phyloP scores from a whole-genome alignment of 148 eudicot species.

The Rhododendron kiyosumense region DNA sequence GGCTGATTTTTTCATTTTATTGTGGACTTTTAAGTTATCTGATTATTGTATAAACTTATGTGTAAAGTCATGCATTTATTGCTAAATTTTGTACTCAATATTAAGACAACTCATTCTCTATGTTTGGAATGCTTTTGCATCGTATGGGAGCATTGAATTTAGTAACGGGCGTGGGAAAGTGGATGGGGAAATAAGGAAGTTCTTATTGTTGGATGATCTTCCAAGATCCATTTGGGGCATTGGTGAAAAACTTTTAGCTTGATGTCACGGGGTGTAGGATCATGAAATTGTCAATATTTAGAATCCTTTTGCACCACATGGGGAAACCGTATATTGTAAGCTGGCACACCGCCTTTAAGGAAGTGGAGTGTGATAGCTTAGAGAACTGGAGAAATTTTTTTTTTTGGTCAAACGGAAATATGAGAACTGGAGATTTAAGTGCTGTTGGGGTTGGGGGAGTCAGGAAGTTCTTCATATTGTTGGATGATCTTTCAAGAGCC shows the following conservation, averaged over 20 bases:
- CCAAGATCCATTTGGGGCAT: neutral
- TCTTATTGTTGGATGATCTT: too few relatives aligned
- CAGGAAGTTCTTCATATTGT: neutral
- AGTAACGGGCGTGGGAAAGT: neutral
- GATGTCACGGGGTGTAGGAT: neutral
- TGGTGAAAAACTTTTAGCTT: neutral
- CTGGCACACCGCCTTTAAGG: neutral
- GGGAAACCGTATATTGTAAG: neutral
- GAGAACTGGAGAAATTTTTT: neutral
- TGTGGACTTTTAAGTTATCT: neutral
- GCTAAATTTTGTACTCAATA: neutral
- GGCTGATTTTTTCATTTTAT: neutral
- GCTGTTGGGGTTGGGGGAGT: neutral
- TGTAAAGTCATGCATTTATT: neutral
- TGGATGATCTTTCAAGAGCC: neutral
- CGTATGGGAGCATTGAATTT: neutral
- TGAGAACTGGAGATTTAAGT: neutral
- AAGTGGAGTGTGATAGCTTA: neutral
- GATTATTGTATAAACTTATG: neutral
- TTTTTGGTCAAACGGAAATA: too few relatives aligned
- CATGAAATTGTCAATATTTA: neutral
- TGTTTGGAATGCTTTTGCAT: neutral
- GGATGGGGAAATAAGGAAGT: neutral
- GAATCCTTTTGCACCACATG: neutral
- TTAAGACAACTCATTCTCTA: neutral